Conservation (phyloP, 2,329 filamentous ascomycete genomes). For the Hymenoscyphus fructigenus region DNA sequence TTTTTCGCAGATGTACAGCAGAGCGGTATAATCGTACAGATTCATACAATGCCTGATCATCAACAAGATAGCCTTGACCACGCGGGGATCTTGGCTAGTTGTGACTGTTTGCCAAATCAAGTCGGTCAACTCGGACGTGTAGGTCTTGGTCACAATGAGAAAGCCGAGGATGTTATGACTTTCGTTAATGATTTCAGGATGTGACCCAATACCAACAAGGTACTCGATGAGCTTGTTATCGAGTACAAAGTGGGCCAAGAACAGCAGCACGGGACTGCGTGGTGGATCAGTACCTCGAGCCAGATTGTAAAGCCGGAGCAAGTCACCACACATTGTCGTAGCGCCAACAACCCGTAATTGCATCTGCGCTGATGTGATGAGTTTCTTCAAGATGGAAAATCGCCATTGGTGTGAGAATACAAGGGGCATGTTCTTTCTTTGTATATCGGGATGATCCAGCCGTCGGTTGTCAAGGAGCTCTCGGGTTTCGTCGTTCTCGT, state of each 20-base stretch:
- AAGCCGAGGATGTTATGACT: conserved; percentile 86
- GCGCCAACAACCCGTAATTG: conserved; percentile 81
- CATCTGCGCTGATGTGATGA: conserved; percentile 85
- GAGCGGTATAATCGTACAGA: conserved; percentile 47
- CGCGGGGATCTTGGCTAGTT: conserved; percentile 77
- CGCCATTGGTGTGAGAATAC: conserved; percentile 65
- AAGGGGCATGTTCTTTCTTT: conserved; percentile 42
- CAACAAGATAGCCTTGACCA: conserved; percentile 74
- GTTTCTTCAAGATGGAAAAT: conserved; percentile 65
- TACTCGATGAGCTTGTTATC: conserved; percentile 76
- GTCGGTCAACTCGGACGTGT: conserved; percentile 70
- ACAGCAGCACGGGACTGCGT: conserved; percentile 58
- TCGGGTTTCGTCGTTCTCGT: conserved; percentile 22
- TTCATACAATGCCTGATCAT: conserved; percentile 56
- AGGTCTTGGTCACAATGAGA: conserved; percentile 74
- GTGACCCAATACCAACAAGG: conserved; percentile 85
- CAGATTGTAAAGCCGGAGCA: conserved; percentile 65
- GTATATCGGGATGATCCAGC: conserved; percentile 36
- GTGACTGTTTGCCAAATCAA: conserved; percentile 81
- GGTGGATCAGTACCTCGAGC: conserved; percentile 40
- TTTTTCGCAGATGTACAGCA: conserved; percentile 71
- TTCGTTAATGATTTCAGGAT: conserved; percentile 82
- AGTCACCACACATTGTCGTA: conserved; percentile 67
- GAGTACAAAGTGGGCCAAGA: conserved; percentile 68
- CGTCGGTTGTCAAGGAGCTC: conserved; percentile 24